A percentile compares a stretch with the other conserved stretches of the same genome.
Conservation (phyloP, 148 eudicot species). For the Tetragonia tetragonoides region DNA sequence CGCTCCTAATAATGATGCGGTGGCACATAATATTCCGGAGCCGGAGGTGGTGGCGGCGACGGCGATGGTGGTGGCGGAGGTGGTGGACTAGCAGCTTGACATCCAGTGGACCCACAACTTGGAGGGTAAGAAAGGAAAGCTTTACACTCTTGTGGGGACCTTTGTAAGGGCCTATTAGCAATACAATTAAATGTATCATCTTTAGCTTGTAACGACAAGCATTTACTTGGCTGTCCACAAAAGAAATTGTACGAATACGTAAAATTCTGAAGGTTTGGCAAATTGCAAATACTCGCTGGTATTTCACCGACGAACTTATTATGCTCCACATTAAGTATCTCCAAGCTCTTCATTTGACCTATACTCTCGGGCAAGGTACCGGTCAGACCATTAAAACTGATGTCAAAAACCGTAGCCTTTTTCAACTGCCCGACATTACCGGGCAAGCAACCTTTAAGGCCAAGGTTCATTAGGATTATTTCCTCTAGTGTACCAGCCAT, state of each 20-base stretch:
- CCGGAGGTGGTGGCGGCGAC: no score
- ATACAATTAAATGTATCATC: constrained; percentile 58
- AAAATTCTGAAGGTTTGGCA: constrained; percentile 63
- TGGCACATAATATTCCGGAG: background rate
- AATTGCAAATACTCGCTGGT: constrained; percentile 54
- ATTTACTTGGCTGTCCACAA: constrained; percentile 35
- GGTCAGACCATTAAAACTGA: constrained; percentile 43
- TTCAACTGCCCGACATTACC: constrained; percentile 41
- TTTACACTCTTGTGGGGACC: constrained; percentile 43
- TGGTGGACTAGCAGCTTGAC: constrained; percentile 17
- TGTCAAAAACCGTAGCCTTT: constrained; percentile 52
- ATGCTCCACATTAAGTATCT: constrained; percentile 56
- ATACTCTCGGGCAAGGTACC: constrained; percentile 58
- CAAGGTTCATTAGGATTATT: constrained; percentile 42
- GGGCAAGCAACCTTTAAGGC: constrained; percentile 56
- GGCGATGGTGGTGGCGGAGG: background rate
- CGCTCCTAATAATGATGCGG: constrained; percentile 10
- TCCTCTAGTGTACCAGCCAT: constrained; percentile 54
- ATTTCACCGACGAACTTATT: constrained; percentile 54
- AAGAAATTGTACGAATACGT: constrained; percentile 63
- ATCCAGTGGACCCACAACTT: constrained; percentile 42
- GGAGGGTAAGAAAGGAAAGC: constrained; percentile 43
- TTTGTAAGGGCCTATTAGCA: constrained; percentile 45
- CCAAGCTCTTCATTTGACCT: constrained; percentile 52
- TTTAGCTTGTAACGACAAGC: constrained; percentile 37